Conservation (phyloP, 1,284 basidiomycete genomes). For the Phylloboletellus chloephorus region DNA sequence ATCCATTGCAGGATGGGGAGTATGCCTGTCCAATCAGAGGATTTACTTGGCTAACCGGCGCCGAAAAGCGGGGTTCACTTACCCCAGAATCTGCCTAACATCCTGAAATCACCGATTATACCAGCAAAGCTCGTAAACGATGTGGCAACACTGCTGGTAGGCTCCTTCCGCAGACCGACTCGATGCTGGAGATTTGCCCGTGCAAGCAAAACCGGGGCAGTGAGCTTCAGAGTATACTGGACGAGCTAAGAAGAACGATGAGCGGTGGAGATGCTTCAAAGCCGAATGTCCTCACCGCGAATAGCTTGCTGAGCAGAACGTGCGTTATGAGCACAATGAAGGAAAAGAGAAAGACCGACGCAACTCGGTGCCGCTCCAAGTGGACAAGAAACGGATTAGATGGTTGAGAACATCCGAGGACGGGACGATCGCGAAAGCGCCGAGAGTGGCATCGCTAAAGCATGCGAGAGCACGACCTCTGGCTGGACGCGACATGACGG, state of each 20-base stretch:
- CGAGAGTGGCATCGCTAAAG: conserved; percentile 57
- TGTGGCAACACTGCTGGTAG: conserved; percentile 50
- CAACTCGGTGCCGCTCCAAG: conserved; percentile 81
- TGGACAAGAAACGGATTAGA: conserved; percentile 65
- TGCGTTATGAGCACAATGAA: conserved; percentile 17
- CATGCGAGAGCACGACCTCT: conserved; percentile 37
- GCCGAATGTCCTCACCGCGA: conserved; percentile 46
- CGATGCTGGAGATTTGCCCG: conserved; percentile 64
- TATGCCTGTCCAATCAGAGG: conserved; percentile 43
- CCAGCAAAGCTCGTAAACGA: conserved; percentile 50
- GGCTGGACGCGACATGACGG: conserved; percentile 35
- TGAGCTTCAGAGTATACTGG: conserved; percentile 63
- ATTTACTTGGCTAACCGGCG: background rate
- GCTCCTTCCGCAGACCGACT: conserved; percentile 47
- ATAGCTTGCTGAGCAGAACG: conserved; percentile 54
- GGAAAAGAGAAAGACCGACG: conserved; percentile 30
- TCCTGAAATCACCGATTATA: conserved; percentile 62
- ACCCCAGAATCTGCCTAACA: conserved; percentile 76
- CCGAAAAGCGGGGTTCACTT: conserved; percentile 18
- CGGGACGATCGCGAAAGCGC: conserved; percentile 53
- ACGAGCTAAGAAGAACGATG: conserved; percentile 44
- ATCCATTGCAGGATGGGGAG: conserved; percentile 77
- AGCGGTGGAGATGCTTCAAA: background rate
- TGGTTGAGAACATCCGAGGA: conserved; percentile 63
- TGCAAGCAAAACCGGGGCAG: conserved; percentile 58